phyloP scores from a whole-genome alignment of 345 rosid genomes.

The Geranium rotundifolium region DNA sequence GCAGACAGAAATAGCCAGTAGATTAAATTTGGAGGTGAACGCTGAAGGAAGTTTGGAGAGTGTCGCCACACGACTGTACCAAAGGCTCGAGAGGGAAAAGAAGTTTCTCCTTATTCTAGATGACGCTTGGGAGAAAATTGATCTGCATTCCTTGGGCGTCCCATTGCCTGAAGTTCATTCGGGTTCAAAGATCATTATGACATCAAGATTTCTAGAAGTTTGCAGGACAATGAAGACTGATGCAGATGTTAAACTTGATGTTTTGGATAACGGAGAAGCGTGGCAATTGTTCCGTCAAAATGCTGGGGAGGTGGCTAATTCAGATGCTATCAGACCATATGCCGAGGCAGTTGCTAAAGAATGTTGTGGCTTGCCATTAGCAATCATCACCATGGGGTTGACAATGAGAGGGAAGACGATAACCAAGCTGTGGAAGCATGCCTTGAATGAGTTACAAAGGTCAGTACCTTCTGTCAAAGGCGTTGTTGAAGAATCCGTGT shows the following conservation, averaged over 20 bases:
- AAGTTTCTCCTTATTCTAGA: constrained; percentile 25
- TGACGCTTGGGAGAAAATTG: constrained; percentile 21
- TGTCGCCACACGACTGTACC: constrained; percentile 8
- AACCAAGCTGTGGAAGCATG: constrained; percentile 27
- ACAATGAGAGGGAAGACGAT: constrained; percentile 25
- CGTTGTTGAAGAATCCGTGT: constrained; percentile 26
- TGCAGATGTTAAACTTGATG: constrained; percentile 10
- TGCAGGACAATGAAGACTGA: constrained; percentile 17
- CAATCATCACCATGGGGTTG: constrained; percentile 29
- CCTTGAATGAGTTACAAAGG: constrained; percentile 17
- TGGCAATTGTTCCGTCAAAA: constrained; percentile 16
- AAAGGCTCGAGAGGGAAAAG: constrained; percentile 7
- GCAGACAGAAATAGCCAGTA: no score
- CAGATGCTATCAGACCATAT: constrained; percentile 17
- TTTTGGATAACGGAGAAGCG: constrained; percentile 13
- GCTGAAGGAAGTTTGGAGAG: no score
- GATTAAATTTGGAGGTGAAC: no score
- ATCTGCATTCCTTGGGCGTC: constrained; percentile 14
- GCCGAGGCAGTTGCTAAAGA: constrained; percentile 19
- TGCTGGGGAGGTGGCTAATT: constrained; percentile 9
- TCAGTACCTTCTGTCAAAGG: constrained; percentile 20
- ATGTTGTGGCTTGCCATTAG: constrained; percentile 42
- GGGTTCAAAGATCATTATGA: constrained; percentile 16
- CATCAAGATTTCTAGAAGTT: constrained; percentile 13
- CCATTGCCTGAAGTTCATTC: constrained; percentile 8